Conservation (phyloP, 106 monocot species). For the Dendrobium chrysotoxum region DNA sequence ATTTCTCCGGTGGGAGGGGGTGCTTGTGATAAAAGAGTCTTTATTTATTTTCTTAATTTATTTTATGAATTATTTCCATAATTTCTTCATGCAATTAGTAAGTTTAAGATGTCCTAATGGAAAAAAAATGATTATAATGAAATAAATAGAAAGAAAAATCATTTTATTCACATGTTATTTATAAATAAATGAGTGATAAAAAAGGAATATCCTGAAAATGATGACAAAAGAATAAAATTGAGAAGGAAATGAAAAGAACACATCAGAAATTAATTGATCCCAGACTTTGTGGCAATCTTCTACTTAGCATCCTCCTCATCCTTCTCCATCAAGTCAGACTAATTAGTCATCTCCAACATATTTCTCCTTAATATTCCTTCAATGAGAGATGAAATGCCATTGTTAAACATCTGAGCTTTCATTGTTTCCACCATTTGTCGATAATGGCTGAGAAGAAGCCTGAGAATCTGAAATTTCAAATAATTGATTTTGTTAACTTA, state of each 20-base stretch:
- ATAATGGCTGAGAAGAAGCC: not conserved
- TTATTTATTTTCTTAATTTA: too few species aligned
- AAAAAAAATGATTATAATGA: too few species aligned
- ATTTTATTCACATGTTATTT: slow-evolving; percentile 4
- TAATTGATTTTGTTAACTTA: not conserved
- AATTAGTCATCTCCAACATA: not conserved
- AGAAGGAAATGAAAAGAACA: not conserved
- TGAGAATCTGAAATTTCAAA: not conserved
- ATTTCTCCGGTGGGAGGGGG: too few species aligned
- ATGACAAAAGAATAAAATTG: not conserved
- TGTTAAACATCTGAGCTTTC: not conserved
- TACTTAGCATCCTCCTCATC: not conserved
- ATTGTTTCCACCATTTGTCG: not conserved
- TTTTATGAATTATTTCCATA: too few species aligned
- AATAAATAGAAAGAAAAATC: not conserved
- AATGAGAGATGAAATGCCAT: not conserved
- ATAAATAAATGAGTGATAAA: not conserved
- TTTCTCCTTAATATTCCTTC: not conserved
- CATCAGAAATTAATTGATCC: not conserved
- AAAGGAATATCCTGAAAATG: slow-evolving; percentile 1
- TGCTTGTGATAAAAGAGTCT: too few species aligned
- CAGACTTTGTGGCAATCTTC: not conserved
- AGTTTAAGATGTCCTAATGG: too few species aligned
- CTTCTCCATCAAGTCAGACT: not conserved
- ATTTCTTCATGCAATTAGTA: too few species aligned